Evolutionary conservation across 495 filamentous ascomycete species (phyloP), one percentile per base, ranked within the genome.

Genomic region (Achaetomiella virescens): DNA sequence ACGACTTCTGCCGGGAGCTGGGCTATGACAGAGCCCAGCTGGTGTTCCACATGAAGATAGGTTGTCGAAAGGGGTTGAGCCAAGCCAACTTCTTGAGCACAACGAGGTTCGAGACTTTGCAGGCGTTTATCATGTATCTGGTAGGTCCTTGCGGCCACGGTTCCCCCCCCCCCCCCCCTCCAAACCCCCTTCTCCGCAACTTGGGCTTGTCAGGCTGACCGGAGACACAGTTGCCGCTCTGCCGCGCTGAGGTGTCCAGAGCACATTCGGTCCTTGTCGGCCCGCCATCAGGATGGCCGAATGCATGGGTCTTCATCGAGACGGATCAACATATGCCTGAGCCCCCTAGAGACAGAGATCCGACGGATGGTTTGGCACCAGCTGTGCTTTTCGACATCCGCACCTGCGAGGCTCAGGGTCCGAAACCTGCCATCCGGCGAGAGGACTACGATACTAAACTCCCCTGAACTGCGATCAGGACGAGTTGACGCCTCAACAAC

Each of bases 291-390:
- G 86, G 31, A 80, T 89, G 67, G 86, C 85, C 27, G 84, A 88
- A 70, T 87, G 85, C 61, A 87, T 88, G 83, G 83, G 86, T 6
- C 69, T 89, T n/a, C 83, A 90, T 64, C 73, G 84, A 1, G 88
- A 91, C 60, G 84, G 83, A n/a, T 73, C 75, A 43, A 70, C 72
- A 17, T 88, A 84, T 54, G 82, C 0, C 74, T 86, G 31, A 78
- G 74, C 31, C 78, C 87, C 1, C 74, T 87, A 6, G 88, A 90
- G 57, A 80, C 82, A 6, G 86, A 91, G 43, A 76, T 90, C 37
- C 81, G 89, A 6, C 82, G 88, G n/a, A 63, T 89, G 9, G 75
- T 88, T 15, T 92, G 88, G 88, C 84, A 87, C 66, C 79, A 84
- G 58, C 69, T 91, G 14, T 88, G 83, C 64, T 81, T 88, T 74